Evolutionary conservation across 441 rosid species (phyloP), one percentile per base, ranked within the genome.

Genomic region (Erodium texanum): DNA sequence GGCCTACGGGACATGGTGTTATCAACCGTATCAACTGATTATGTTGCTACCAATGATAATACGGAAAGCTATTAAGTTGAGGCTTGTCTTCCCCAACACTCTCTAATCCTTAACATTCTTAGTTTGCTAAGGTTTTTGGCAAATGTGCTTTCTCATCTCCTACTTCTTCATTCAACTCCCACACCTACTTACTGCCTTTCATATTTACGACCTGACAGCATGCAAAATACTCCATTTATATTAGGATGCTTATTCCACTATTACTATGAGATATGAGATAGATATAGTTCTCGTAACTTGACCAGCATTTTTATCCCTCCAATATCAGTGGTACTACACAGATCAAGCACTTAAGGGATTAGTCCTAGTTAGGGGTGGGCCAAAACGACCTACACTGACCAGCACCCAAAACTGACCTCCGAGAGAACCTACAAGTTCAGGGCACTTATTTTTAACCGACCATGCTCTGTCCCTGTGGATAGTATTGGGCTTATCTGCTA

Each of bases 331-430:
- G n/a, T 80, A 52, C 76, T 80, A 66, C 66, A 74, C 6, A 82
- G 80, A 79, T 82, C 81, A 22, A 81, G 68, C 36, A 66, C 70
- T 71, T 76, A 76, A n/a, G n/a, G n/a, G n/a, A n/a, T n/a, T n/a
- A n/a, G n/a, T n/a, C n/a, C n/a, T n/a, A n/a, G n/a, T n/a, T n/a
- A n/a, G n/a, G n/a, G n/a, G n/a, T n/a, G n/a, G n/a, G n/a, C n/a
- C n/a, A n/a, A n/a, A n/a, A n/a, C n/a, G n/a, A n/a, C n/a, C n/a
- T n/a, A n/a, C n/a, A n/a, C n/a, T n/a, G n/a, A n/a, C n/a, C n/a
- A n/a, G n/a, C n/a, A n/a, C n/a, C n/a, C n/a, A n/a, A n/a, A n/a
- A n/a, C n/a, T n/a, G n/a, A n/a, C n/a, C n/a, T n/a, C n/a, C n/a
- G n/a, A n/a, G n/a, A n/a, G n/a, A n/a, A n/a, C n/a, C n/a, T n/a